phyloP scores from a whole-genome alignment of 768 basidiomycete species.

The Pholiota microspora region DNA sequence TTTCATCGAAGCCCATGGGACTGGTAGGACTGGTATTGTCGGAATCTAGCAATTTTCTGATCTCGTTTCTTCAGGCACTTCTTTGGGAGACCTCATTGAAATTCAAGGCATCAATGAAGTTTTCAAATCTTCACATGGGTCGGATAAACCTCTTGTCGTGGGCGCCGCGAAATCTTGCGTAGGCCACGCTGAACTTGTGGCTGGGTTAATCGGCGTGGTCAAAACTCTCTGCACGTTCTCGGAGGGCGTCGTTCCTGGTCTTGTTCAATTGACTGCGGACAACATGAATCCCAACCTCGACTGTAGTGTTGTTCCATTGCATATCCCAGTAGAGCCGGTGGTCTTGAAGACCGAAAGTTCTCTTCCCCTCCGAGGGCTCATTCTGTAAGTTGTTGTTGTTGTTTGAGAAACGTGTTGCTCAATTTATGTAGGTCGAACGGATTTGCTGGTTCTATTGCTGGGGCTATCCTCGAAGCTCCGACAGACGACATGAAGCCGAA shows the following conservation, averaged over 20 bases:
- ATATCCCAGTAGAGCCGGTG: constrained; percentile 23
- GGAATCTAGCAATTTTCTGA: background rate
- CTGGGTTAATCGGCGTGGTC: constrained; percentile 31
- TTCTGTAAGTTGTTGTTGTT: constrained; percentile 23
- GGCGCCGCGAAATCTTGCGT: constrained; percentile 32
- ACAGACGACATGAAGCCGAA: constrained; percentile 16
- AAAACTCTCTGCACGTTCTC: constrained; percentile 27
- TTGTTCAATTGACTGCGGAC: constrained; percentile 26
- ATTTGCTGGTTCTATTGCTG: constrained; percentile 34
- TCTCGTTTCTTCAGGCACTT: constrained; percentile 19
- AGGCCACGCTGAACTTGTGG: constrained; percentile 32
- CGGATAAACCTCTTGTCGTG: constrained; percentile 28
- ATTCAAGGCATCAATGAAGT: constrained; percentile 35
- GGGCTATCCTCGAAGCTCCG: constrained; percentile 29
- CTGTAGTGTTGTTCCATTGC: constrained; percentile 27
- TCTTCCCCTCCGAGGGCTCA: constrained; percentile 24
- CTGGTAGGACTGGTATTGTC: constrained; percentile 22
- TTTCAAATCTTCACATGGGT: constrained; percentile 28
- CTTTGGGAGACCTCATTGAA: constrained; percentile 34
- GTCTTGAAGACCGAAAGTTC: constrained; percentile 15
- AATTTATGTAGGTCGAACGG: constrained; percentile 28
- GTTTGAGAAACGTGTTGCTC: background rate
- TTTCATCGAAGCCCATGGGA: constrained; percentile 36
- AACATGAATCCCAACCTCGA: constrained; percentile 34
- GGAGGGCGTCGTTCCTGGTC: constrained; percentile 27